Conservation (phyloP, 306 rosid genomes). For the Pachyrhizus erosus region DNA sequence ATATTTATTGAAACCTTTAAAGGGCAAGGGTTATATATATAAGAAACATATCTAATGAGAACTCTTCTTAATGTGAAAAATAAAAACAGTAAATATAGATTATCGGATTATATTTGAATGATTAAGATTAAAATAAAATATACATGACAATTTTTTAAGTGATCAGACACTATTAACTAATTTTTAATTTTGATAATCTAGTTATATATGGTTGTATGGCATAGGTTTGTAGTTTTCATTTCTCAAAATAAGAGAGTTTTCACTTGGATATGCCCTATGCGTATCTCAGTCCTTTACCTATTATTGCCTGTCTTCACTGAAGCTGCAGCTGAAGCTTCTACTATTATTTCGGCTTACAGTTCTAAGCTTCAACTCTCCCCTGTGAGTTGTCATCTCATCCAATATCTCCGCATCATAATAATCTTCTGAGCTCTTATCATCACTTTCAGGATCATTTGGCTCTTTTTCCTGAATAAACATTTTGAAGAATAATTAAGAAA, state of each 20-base stretch:
- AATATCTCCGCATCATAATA: conserved; percentile 66
- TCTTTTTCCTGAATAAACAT: conserved; percentile 57
- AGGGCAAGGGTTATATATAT: not conserved
- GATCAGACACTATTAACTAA: not conserved
- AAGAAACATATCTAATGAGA: too few species aligned
- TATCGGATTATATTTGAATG: not conserved
- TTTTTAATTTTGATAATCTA: not conserved
- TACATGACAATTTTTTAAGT: not conserved
- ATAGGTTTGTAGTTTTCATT: not conserved
- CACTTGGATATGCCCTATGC: not conserved
- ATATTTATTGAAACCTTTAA: not conserved
- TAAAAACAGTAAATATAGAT: not conserved
- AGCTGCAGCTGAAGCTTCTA: not conserved
- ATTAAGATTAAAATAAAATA: not conserved
- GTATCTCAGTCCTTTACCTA: conserved; percentile 47
- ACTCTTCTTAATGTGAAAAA: not conserved
- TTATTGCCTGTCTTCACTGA: conserved; percentile 45
- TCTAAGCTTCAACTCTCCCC: conserved; percentile 79
- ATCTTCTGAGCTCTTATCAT: conserved; percentile 42
- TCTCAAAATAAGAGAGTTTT: too few species aligned
- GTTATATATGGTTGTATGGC: too few species aligned
- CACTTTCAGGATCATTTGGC: conserved; percentile 34
- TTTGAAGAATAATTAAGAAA: not conserved
- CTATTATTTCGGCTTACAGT: conserved; percentile 51
- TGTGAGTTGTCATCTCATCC: conserved; percentile 73